phyloP scores from a whole-genome alignment of 257 asterid genomes.

The Primulina huaijiensis region DNA sequence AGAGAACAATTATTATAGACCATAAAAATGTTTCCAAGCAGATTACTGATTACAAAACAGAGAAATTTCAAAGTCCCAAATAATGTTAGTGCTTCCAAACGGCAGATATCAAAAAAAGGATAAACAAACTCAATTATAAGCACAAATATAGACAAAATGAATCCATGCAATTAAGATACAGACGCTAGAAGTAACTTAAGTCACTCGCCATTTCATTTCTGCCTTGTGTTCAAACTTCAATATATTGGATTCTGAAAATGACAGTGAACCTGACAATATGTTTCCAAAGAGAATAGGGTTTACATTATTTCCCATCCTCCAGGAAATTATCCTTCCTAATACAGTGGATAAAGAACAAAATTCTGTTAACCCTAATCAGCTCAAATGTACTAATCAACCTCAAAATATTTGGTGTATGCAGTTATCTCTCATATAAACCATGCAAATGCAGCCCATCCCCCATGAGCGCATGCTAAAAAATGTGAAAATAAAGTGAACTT shows the following conservation, averaged over 20 bases:
- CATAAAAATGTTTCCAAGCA: background rate
- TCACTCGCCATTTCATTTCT: background rate
- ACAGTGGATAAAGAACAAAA: background rate
- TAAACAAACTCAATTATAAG: background rate
- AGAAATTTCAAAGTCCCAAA: background rate
- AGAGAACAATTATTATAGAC: background rate
- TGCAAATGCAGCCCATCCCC: slow-evolving; percentile 1
- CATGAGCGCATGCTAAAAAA: slow-evolving; percentile 13
- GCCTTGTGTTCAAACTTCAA: background rate
- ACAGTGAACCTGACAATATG: background rate
- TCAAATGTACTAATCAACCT: too few relatives aligned
- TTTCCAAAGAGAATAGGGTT: background rate
- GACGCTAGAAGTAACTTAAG: background rate
- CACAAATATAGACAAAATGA: background rate
- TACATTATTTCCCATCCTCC: background rate
- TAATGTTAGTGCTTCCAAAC: background rate
- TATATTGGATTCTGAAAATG: background rate
- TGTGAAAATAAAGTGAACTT: slow-evolving; percentile 16
- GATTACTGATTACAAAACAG: background rate
- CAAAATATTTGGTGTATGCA: background rate
- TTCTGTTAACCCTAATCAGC: background rate
- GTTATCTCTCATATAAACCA: background rate
- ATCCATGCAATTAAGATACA: background rate
- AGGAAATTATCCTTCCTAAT: background rate
- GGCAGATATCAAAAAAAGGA: background rate